Base-by-base conservation (phyloP, 176 grass and related monocot species). In the Hordeum vulgare region DNA sequence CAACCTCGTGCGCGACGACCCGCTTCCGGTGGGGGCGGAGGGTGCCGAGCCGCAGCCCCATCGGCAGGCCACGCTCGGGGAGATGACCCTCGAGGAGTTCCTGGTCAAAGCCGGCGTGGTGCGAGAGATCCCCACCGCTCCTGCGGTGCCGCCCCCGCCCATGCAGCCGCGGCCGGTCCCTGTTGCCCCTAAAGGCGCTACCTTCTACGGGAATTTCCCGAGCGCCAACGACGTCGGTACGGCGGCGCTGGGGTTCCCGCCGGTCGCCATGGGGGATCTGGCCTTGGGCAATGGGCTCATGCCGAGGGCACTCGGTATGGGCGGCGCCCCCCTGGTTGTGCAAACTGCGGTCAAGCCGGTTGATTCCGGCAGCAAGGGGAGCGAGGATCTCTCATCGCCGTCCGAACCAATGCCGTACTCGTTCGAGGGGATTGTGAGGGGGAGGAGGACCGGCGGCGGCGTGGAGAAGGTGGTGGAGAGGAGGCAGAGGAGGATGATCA, bases 11-110 rank as follows among this genome's bases (percentile, higher is more conserved):
- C 81, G 79, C 68, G 94, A 91, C 53, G 85, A 80, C 27, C 49
- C 81, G 47, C n/a, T 60, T 29, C 74, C 26, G 20, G 49, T 81
- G 6, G 80, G 24, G 2, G n/a, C 72, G 5, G 73, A 71, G 3
- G 45, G 79, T 26, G 60, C 49, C 34, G 76, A 74, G 4, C 62
- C 25, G 26, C 69, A 80, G 45, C 78, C 79, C 7, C 81, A 78
- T 35, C 81, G 71, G 49, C 92, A 93, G 78, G 82, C 86, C 21
- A 94, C 90, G 51, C 86, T 94, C 21, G 95, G 95, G 47, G 95
- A 97, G 88, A 94, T 97, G 75, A 97, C 95, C 54, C 80, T 97
- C 29, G 95, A 94, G 84, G 95, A 97, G 61, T 94, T 97, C 75
- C 57, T 97, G 64, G 92, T 94, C 80, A 88, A 80, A 61, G 92